Percentiles rank a stretch among this genome's conserved stretches.
Conservation (phyloP, 2,329 filamentous ascomycete genomes). For the Trichophyton verrucosum region DNA sequence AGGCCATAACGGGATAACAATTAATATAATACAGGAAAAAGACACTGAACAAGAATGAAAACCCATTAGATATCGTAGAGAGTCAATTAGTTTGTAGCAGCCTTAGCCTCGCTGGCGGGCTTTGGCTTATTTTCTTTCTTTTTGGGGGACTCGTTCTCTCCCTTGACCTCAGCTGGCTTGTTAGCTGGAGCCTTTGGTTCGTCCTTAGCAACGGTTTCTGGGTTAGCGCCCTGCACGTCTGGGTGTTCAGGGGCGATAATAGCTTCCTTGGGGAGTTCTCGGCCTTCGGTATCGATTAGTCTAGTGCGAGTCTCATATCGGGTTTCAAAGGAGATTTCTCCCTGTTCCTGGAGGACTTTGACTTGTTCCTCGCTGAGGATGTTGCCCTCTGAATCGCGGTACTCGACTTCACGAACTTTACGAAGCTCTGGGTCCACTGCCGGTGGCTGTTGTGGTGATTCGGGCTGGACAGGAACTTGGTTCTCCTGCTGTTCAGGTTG, state of each 20-base stretch:
- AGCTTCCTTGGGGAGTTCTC: conserved; percentile 49
- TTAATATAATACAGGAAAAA: conserved; percentile 10
- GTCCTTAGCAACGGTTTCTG: conserved; percentile 39
- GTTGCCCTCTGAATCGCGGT: conserved; percentile 89
- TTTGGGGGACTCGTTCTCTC: conserved; percentile 28
- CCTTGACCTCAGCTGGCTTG: conserved; percentile 30
- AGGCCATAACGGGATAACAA: neutral
- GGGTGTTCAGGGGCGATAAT: conserved; percentile 41
- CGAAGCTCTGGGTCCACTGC: conserved; percentile 24
- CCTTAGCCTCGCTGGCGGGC: conserved; percentile 37
- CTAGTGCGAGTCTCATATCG: conserved; percentile 90
- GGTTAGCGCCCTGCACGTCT: conserved; percentile 46
- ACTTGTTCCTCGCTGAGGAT: conserved; percentile 75
- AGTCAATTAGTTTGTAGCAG: conserved; percentile 30
- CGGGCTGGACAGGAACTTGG: neutral
- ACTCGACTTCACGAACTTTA: conserved; percentile 58
- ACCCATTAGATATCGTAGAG: conserved; percentile 10
- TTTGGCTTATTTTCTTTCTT: conserved; percentile 29
- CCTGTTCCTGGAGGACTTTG: conserved; percentile 55
- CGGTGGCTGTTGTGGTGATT: conserved; percentile 19
- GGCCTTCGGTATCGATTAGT: conserved; percentile 65
- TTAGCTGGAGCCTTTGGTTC: conserved; percentile 20
- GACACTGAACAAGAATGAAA: conserved; percentile 8
- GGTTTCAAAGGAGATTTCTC: conserved; percentile 91
- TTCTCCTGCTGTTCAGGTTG: neutral